A percentile compares a stretch with the other conserved stretches of the same genome.
Evolutionary conservation across 306 rosid species (phyloP).

Genomic region (Vachellia collinsii): DNA sequence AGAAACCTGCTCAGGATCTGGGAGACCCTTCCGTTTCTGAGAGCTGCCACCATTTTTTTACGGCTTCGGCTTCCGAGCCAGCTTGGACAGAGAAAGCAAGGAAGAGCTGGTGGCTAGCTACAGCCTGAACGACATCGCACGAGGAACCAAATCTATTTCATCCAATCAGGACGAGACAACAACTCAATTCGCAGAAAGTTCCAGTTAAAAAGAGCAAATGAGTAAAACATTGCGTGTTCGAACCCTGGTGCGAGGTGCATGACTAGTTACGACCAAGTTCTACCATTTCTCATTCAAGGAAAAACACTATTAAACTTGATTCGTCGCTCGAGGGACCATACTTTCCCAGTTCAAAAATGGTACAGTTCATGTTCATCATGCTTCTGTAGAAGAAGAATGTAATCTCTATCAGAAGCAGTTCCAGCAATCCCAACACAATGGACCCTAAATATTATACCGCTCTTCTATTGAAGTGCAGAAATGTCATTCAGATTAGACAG

Average conservation of each 20-base stretch:
- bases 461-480: slow-evolving; percentile 54
- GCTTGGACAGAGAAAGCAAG: not conserved
- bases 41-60: slow-evolving; percentile 55
- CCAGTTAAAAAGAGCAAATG: not conserved
- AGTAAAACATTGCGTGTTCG: not conserved
- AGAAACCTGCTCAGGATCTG: slow-evolving; percentile 51
- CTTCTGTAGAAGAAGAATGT: slow-evolving; percentile 19
- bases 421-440: slow-evolving; percentile 25
- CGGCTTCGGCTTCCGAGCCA: not conserved
- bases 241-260: not conserved
- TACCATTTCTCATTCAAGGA: too few species aligned
- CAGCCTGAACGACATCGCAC: not conserved
- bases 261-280: not conserved
- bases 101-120: not conserved
- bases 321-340: not conserved
- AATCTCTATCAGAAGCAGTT: not conserved
- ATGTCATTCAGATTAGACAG: slow-evolving; percentile 55
- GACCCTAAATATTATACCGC: slow-evolving; percentile 42
- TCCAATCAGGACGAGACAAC: not conserved
- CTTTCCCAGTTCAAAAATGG: not conserved
- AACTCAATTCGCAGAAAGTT: not conserved
- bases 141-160: not conserved
- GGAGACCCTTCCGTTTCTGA: slow-evolving; percentile 43
- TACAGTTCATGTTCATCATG: not conserved
- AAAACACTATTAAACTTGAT: not conserved